Evolutionary conservation across 2,329 filamentous ascomycete genomes (phyloP).

Genomic region (Alternaria brassicae): DNA sequence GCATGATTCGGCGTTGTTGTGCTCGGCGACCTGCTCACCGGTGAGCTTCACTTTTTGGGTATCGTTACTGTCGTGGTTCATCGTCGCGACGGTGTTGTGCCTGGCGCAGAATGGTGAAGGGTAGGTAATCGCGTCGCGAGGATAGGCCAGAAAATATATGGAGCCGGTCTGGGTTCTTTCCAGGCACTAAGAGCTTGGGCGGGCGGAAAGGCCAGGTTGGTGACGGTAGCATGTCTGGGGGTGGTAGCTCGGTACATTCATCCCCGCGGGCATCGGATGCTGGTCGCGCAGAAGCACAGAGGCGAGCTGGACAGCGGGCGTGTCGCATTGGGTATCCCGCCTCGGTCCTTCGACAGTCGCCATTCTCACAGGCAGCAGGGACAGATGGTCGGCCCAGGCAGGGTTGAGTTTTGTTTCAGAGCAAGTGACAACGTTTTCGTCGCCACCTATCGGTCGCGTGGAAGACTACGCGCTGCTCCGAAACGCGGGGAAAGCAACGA

Average conservation of each 20-base stretch:
- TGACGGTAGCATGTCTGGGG: slow-evolving; percentile 35
- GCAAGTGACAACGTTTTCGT: background rate
- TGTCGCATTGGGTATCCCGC: slow-evolving; percentile 4
- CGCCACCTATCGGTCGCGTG: slow-evolving; percentile 2
- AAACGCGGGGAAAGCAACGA: slow-evolving; percentile 12
- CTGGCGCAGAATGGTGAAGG: background rate
- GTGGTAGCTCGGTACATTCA: slow-evolving; percentile 41
- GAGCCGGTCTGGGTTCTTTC: slow-evolving; percentile 24
- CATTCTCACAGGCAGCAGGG: too few species aligned
- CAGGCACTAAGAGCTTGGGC: slow-evolving; percentile 27
- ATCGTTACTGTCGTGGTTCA: slow-evolving; percentile 55
- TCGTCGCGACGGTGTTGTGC: slow-evolving; percentile 38
- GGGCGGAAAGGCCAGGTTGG: slow-evolving; percentile 40
- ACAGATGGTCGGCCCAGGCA: background rate
- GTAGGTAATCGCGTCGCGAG: slow-evolving; percentile 7
- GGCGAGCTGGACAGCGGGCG: background rate
- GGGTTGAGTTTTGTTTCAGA: background rate
- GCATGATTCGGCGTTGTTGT: slow-evolving; percentile 79
- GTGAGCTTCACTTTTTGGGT: slow-evolving; percentile 55
- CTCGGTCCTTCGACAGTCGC: background rate
- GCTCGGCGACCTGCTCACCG: slow-evolving; percentile 65
- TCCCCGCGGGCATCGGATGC: slow-evolving; percentile 31
- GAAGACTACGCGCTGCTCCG: slow-evolving; percentile 4
- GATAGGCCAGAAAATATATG: slow-evolving; percentile 15
- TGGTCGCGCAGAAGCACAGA: slow-evolving; percentile 11